Evolutionary conservation across 2,329 filamentous ascomycete genomes (phyloP).

Genomic region (Curvularia spicifera): DNA sequence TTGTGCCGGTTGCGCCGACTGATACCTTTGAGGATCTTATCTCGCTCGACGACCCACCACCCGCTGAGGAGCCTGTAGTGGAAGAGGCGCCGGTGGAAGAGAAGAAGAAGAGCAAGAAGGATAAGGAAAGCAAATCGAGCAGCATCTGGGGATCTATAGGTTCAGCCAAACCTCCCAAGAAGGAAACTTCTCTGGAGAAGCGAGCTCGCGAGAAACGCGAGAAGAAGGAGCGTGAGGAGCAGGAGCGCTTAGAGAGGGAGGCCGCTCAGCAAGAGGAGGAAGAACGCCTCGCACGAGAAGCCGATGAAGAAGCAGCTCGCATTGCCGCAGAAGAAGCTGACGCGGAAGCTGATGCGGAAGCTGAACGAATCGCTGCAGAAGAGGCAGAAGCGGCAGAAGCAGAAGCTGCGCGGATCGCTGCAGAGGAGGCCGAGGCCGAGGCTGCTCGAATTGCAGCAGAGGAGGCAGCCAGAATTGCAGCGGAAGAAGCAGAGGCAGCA

Average conservation of each 20-base stretch:
- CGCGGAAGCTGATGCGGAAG: constrained; percentile 10
- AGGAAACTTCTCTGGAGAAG: constrained; percentile 48
- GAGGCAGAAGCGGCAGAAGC: constrained; percentile 17
- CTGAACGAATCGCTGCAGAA: constrained; percentile 27
- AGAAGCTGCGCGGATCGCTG: constrained; percentile 33
- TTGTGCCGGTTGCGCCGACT: constrained; percentile 20
- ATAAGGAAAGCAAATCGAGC: constrained; percentile 31
- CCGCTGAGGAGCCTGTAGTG: constrained; percentile 17
- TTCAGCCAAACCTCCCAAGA: constrained; percentile 33
- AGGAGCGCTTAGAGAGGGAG: constrained; percentile 39
- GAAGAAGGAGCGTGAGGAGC: constrained; percentile 37
- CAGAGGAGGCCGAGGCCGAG: constrained; percentile 31
- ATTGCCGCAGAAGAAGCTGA: constrained; percentile 25
- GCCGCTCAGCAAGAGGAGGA: constrained; percentile 53
- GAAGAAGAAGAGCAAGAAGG: constrained; percentile 38
- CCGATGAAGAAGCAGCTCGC: constrained; percentile 40
- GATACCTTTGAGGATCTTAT: constrained; percentile 45
- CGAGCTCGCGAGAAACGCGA: constrained; percentile 35
- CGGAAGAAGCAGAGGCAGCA: constrained; percentile 19
- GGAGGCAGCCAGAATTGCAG: constrained; percentile 19
- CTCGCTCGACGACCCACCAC: constrained; percentile 39
- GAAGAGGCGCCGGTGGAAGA: constrained; percentile 26
- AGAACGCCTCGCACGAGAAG: constrained; percentile 32
- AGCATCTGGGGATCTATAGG: constrained; percentile 32
- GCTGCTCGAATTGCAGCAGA: constrained; percentile 18